Percentiles rank a stretch among this genome's conserved stretches.
Conservation (phyloP, 441 rosid species). For the Metrosideros polymorpha region DNA sequence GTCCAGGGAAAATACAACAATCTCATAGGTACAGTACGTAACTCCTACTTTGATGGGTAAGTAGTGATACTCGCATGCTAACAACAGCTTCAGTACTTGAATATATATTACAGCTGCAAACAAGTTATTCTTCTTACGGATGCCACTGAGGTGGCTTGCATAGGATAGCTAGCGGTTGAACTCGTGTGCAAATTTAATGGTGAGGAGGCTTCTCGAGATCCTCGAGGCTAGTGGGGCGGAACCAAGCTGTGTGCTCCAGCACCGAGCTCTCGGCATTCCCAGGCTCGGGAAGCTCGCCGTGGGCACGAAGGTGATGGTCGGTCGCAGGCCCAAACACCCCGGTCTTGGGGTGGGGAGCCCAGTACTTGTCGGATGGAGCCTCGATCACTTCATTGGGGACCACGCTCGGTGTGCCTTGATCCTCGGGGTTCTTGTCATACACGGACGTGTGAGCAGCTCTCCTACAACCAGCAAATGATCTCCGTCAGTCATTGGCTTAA, state of each 20-base stretch:
- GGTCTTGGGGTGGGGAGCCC: not conserved
- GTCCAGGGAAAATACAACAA: not conserved
- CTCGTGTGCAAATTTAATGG: not conserved
- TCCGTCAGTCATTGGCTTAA: not conserved
- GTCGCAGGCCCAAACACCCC: not conserved
- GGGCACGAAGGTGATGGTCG: not conserved
- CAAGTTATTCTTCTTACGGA: not conserved
- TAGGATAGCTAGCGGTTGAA: not conserved
- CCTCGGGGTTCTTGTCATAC: constrained; percentile 9
- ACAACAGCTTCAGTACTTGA: not conserved
- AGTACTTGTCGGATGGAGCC: not conserved
- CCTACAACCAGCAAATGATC: not conserved
- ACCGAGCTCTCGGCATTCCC: not conserved
- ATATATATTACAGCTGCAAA: not conserved
- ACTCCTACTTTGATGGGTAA: not conserved
- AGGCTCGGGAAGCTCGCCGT: not conserved
- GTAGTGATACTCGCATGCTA: not conserved
- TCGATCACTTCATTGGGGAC: not conserved
- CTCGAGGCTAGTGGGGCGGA: not conserved
- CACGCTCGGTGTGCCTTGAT: not conserved
- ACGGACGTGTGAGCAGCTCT: not conserved
- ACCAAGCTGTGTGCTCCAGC: not conserved
- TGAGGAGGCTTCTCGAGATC: not conserved
- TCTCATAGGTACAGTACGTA: not conserved
- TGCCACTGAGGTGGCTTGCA: not conserved